Percentiles rank a stretch among this genome's conserved stretches.
Evolutionary conservation across 108 stramenopile species (phyloP).

Genomic region (Cyclostephanos tholiformis): DNA sequence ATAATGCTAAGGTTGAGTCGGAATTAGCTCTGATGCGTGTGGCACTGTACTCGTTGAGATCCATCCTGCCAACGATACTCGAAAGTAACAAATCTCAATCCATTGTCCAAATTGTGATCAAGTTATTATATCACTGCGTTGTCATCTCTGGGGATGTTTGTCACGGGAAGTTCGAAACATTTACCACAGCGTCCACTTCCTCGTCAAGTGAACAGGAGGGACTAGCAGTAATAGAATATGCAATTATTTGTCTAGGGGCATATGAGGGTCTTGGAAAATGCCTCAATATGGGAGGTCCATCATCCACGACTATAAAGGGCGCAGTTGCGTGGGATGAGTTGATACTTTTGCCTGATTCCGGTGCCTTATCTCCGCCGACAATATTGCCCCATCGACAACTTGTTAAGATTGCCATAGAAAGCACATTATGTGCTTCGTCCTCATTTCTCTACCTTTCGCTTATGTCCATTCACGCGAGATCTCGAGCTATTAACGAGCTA

Average conservation of each 20-base stretch:
- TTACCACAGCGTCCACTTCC: background rate
- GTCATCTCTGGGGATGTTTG: conserved; percentile 34
- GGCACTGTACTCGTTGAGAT: conserved; percentile 18
- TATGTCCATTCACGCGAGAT: conserved; percentile 8
- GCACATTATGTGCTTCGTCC: conserved; percentile 29
- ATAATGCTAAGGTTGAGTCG: background rate
- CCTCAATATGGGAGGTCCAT: background rate
- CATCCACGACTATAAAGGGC: background rate
- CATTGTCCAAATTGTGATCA: conserved; percentile 6
- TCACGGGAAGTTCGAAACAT: conserved; percentile 17
- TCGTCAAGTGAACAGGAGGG: background rate
- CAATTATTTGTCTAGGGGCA: conserved; percentile 29
- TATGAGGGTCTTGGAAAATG: conserved; percentile 32
- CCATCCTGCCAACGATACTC: conserved; percentile 9
- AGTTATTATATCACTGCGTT: conserved; percentile 39
- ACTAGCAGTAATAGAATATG: conserved; percentile 18
- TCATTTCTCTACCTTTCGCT: conserved; percentile 31
- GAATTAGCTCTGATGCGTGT: conserved; percentile 28
- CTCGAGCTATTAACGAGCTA: background rate
- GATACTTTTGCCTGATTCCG: conserved; percentile 9
- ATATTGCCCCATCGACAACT: conserved; percentile 32
- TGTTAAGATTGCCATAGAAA: conserved; percentile 35
- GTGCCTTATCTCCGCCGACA: background rate
- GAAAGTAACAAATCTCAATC: conserved; percentile 3
- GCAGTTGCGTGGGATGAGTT: conserved; percentile 31